phyloP scores from a whole-genome alignment of 306 rosid species.

The Corylus heterophylla region DNA sequence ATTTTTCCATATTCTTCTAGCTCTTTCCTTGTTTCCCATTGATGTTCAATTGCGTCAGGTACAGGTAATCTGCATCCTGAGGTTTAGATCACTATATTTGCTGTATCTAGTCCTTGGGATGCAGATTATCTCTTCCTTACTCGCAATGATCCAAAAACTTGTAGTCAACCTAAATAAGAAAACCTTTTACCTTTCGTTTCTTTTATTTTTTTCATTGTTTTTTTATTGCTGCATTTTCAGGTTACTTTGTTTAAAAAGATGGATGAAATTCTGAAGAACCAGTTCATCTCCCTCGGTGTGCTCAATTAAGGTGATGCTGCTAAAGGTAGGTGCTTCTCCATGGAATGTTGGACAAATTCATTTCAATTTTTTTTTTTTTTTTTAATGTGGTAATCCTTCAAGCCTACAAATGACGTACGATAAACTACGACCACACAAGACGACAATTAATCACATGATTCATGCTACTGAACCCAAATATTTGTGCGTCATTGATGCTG shows the following conservation, averaged over 20 bases:
- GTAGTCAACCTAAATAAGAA: not conserved
- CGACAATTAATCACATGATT: not conserved
- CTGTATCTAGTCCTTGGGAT: conserved; percentile 53
- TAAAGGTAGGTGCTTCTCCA: not conserved
- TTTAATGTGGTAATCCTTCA: not conserved
- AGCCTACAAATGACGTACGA: not conserved
- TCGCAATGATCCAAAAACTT: conserved; percentile 12
- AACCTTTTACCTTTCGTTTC: not conserved
- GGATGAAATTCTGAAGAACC: not conserved
- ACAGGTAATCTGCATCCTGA: conserved; percentile 66
- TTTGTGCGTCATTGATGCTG: not conserved
- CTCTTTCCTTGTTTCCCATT: not conserved
- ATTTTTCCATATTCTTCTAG: not conserved
- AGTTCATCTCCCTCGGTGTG: not conserved
- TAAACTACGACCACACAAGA: not conserved
- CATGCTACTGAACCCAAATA: not conserved
- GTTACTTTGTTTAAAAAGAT: not conserved
- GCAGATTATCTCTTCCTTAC: conserved; percentile 50
- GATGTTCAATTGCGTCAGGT: conserved; percentile 37
- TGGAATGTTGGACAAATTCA: not conserved
- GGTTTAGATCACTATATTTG: conserved; percentile 55
- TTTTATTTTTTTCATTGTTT: not conserved
- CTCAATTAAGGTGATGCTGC: not conserved
- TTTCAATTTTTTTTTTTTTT: not conserved
- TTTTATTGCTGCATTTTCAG: conserved; percentile 16